Conservation (phyloP, 2,329 filamentous ascomycete genomes). For the Penicillium brevicompactum region DNA sequence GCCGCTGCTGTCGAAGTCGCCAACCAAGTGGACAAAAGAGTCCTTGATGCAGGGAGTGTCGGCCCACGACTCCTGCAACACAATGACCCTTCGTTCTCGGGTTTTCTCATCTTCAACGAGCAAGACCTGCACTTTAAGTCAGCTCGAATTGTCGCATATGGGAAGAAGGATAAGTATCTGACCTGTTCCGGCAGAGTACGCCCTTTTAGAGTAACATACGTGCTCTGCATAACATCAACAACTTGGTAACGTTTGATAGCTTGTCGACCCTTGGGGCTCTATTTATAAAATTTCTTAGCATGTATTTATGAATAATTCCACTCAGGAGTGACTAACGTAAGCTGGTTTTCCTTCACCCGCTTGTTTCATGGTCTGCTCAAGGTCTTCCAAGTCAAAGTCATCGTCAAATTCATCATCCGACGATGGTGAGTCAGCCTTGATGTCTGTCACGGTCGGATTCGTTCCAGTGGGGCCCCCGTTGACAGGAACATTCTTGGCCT, state of each 20-base stretch:
- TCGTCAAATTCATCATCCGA: conserved; percentile 74
- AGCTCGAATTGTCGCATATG: background rate
- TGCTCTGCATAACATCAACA: conserved; percentile 69
- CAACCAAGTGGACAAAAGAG: conserved; percentile 84
- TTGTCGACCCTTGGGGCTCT: conserved; percentile 63
- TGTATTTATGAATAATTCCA: conserved; percentile 35
- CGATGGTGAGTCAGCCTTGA: conserved; percentile 38
- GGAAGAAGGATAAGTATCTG: conserved; percentile 25
- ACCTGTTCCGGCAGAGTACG: conserved; percentile 72
- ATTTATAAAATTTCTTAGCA: conserved; percentile 69
- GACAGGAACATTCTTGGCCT: background rate
- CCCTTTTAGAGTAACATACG: conserved; percentile 67
- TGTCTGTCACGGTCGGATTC: background rate
- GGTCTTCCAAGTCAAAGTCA: conserved; percentile 63
- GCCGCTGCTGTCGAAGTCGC: conserved; percentile 68
- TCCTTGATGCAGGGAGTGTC: conserved; percentile 75
- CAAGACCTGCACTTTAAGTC: conserved; percentile 62
- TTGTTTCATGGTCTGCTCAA: conserved; percentile 60
- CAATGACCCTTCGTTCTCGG: conserved; percentile 66
- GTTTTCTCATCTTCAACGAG: conserved; percentile 78
- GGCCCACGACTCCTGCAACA: conserved; percentile 82
- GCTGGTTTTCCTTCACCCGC: conserved; percentile 73
- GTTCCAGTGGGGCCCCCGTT: background rate
- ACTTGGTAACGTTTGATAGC: conserved; percentile 87
- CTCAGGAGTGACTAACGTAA: conserved; percentile 58